Evolutionary conservation across 148 eudicot species (phyloP), one percentile per base, ranked within the genome.

Genomic region (Heliosperma pusillum): DNA sequence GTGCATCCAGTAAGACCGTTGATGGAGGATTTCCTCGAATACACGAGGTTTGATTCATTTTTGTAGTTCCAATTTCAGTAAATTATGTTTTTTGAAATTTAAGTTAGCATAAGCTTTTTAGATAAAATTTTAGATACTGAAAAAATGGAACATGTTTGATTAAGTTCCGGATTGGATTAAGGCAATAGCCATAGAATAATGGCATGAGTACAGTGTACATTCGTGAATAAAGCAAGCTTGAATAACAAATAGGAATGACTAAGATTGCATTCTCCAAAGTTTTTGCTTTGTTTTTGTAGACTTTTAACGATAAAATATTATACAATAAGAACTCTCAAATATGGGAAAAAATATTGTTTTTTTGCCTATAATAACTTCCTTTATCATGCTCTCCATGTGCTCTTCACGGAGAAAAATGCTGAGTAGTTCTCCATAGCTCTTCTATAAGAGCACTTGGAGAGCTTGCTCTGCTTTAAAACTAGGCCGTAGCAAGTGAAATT

Each of bases 1-100:
- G 66, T 19, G 36, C 45, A 17, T n/a, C 72, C 44, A 56, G 65
- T 63, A 80, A 71, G 45, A 80, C 71, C 10, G 57, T 36, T 72
- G 83, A 78, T 22, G 82, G 72, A 72, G 87, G 79, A 20, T 80
- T 72, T 60, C 71, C 79, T 60, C 77, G 79, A 29, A 73, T 85
- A 21, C 40, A 19, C 19, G 83, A 86, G 89, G 91, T 86, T 76
- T 66, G 78, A 74, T 22, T 4, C 42, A 63, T 64, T 59, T 11
- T 60, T 15, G 25, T 64, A 40, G 66, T 9, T 36, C 21, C 10
- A 44, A 40, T 19, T 44, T 66, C 40, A 17, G 12, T 61, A 25
- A 33, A 33, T 55, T 29, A 20, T 67, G 71, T 67, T 40, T 24
- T 22, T 36, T 24, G 63, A 44, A 16, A 36, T 66, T 66, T 66